Conservation (phyloP, 2,329 filamentous ascomycete genomes). For the Talaromyces marneffei region DNA sequence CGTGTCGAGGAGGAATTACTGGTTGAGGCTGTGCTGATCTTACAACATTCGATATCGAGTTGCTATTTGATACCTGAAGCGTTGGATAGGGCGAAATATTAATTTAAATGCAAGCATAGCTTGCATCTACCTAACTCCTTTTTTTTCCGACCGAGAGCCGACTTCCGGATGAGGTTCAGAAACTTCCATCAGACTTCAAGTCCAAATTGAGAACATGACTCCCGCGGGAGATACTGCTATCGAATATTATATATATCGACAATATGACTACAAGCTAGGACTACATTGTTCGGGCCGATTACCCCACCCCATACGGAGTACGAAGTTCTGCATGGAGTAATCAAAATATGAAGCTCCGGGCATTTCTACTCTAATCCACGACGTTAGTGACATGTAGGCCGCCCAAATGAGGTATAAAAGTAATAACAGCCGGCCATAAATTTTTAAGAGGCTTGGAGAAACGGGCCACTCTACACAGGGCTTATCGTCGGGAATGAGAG, state of each 20-base stretch:
- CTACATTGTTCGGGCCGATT: too few species aligned
- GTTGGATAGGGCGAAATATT: too few species aligned
- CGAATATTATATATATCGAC: background rate
- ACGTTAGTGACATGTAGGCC: too few species aligned
- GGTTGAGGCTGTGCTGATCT: background rate
- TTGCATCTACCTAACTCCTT: too few species aligned
- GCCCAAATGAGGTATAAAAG: too few species aligned
- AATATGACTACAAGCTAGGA: too few species aligned
- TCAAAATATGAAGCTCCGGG: too few species aligned
- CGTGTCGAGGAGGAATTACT: background rate
- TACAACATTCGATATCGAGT: background rate
- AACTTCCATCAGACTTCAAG: background rate
- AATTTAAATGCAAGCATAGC: too few species aligned
- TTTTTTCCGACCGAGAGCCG: too few species aligned
- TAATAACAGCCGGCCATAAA: too few species aligned
- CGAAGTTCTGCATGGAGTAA: background rate
- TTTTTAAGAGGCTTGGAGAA: background rate
- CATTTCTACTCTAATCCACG: too few species aligned
- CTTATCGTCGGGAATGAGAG: background rate
- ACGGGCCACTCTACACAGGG: conserved; percentile 7
- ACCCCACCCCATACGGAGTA: too few species aligned
- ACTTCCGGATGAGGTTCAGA: background rate
- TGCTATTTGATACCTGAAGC: background rate
- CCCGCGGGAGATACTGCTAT: background rate
- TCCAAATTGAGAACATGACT: background rate